Base-by-base conservation (phyloP, 805 yeast genomes). In the Wilhelminamyces savonicus region DNA sequence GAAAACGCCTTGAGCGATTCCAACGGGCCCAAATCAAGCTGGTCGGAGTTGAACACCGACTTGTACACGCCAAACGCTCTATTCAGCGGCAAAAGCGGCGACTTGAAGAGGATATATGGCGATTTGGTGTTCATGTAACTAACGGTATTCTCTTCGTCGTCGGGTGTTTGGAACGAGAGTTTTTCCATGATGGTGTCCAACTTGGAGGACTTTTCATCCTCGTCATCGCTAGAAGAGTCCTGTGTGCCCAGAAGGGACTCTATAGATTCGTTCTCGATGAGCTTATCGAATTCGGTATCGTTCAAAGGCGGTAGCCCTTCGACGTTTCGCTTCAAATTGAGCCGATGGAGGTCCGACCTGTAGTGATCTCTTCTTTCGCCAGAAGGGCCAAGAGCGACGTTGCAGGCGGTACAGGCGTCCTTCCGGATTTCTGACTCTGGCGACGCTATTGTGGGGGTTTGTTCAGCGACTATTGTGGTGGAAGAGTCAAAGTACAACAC, bases 61-160 rank as follows among this genome's bases (percentile, higher is more conserved):
- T 85, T 87, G 54, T 78, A 87, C 0, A 76, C 61, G 0, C 86
- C 87, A 39, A 82, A 70, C 2, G 76, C 74, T 34, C 69, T 66
- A 4, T 54, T 56, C 0, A 54, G 44, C 1, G 71, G 66, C 11
- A 80, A 34, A 3, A 63, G 31, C 0, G 55, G 34, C 1, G 85
- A 73, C 34, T 69, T 62, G 49, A 80, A 79, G 24, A 73, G 58
- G 1, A 84, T 66, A 30, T 58, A 74, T 0, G 96, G 87, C 0
- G 94, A 77, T 42, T 76, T 74, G 0, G 90, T 78, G 33, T 80
- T 75, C 36, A 82, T 46, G 45, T 68, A 75, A 45, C 80, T 70
- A 21, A 67, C 54, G 16, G 55, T 52, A 15, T 58, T 47, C 20
- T 50, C 66, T 1, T 48, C 54, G 2, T 44, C 51, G 2, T 44